Base-by-base conservation (phyloP, 805 yeast species). In the Zygosaccharomyces bailii region DNA sequence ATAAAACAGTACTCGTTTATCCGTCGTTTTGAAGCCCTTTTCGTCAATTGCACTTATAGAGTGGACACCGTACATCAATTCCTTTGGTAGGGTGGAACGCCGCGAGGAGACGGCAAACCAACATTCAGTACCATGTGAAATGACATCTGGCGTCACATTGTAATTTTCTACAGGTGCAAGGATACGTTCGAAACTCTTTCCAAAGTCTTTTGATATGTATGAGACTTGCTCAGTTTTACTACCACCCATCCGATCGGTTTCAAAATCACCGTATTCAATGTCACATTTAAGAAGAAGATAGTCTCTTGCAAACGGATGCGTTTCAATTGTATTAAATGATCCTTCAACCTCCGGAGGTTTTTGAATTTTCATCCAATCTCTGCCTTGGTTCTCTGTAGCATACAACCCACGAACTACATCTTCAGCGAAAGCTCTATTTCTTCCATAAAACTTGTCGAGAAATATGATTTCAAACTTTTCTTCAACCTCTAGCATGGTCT, bases 101-200 rank as follows among this genome's bases (percentile, higher is more conserved):
- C 17, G 13, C 5, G 40, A 36, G 30, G 40, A 21, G 19, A n/a
- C 30, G n/a, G 40, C 31, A 24, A 36, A 36, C 40, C 40, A 36
- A 23, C 40, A 36, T 20, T 36, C 32, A 23, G 31, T 21, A 36
- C 29, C 40, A 36, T 11, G 13, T 11, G 14, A 2, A 33, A 16
- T 6, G 14, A 33, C 21, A 33, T 8, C 40, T 24, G 40, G 40
- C 23, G 40, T 21, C 31, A 36, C 29, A 36, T 23, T 7, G 29
- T 24, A 6, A 36, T 36, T 27, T 35, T 19, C 31, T 32, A 36
- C 31, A 36, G 40, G 40, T 36, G 40, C 32, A 36, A 23, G 17
- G 2, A 36, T 24, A n/a, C 32, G 30, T 36, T 36, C 29, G 31
- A 36, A 36, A 36, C 32, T 36, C 18, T 24, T 36, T 36, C 40